Evolutionary conservation across 495 filamentous ascomycete species (phyloP).

Genomic region (Podospora comata): DNA sequence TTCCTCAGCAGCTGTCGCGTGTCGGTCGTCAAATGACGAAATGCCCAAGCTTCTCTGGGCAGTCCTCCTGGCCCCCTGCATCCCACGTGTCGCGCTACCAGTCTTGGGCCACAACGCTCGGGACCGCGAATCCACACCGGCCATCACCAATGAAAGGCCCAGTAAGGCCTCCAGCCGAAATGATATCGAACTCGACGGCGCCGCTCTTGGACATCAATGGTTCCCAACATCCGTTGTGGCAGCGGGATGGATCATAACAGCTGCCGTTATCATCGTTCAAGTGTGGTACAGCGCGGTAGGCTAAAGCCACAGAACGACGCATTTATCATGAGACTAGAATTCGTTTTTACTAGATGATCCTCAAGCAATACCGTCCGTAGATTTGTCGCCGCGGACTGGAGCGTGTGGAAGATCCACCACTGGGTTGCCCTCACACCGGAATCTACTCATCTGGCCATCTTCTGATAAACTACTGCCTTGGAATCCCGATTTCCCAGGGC

Average conservation of each 20-base stretch:
- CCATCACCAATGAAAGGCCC: background rate
- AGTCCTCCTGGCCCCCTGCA: background rate
- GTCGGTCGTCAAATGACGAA: background rate
- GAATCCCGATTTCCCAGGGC: no score
- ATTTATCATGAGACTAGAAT: no score
- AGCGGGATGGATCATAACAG: background rate
- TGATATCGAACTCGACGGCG: background rate
- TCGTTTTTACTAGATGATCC: no score
- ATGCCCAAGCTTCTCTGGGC: background rate
- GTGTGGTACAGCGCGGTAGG: background rate
- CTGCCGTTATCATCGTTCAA: background rate
- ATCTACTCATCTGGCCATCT: no score
- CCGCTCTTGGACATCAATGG: background rate
- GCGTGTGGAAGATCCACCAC: no score
- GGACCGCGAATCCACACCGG: background rate
- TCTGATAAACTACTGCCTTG: no score
- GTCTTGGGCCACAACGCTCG: background rate
- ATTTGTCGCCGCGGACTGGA: no score
- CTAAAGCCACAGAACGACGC: background rate
- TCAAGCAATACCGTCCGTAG: no score
- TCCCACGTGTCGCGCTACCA: conserved; percentile 4
- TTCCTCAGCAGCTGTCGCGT: background rate
- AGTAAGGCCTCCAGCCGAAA: background rate
- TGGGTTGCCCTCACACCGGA: no score
- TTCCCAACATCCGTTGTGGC: background rate